Conservation (phyloP, 441 rosid species). For the Erodium trifolium region DNA sequence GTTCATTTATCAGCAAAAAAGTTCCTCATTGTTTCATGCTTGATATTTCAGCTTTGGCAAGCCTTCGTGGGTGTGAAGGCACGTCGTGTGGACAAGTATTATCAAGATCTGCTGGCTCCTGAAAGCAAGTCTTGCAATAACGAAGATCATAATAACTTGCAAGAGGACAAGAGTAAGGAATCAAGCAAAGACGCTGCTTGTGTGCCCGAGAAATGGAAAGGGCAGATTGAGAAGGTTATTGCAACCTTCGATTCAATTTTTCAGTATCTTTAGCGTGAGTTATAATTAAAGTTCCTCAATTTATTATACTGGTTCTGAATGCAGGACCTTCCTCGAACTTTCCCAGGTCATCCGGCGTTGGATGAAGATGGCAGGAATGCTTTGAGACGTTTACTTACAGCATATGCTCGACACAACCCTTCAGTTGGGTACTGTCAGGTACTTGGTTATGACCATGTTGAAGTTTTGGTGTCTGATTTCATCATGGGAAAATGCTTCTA, state of each 20-base stretch:
- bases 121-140: conserved; percentile 43
- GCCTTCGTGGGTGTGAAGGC: conserved; percentile 88
- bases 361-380: conserved; percentile 98
- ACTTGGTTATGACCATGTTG: conserved; percentile 21
- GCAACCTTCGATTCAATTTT: conserved; percentile 3
- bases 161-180: conserved; percentile 34
- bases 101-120: conserved; percentile 58
- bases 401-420: conserved; percentile 98
- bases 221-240: conserved; percentile 94
- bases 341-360: conserved; percentile 98
- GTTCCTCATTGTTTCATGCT: conserved; percentile 17
- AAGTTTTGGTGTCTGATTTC: conserved; percentile 10
- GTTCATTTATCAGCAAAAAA: conserved; percentile 10
- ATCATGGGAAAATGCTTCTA: not conserved
- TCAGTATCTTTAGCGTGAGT: conserved; percentile 16
- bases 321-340: conserved; percentile 99
- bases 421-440: conserved; percentile 99
- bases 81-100: conserved; percentile 80
- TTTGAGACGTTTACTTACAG: conserved; percentile 93
- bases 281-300: conserved; percentile 19
- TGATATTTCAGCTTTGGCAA: conserved; percentile 86
- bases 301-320: conserved; percentile 24
- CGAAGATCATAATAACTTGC: conserved; percentile 29
- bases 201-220: conserved; percentile 94
- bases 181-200: conserved; percentile 33